Base-by-base conservation (phyloP, 805 yeast genomes). In the Candida maris region DNA sequence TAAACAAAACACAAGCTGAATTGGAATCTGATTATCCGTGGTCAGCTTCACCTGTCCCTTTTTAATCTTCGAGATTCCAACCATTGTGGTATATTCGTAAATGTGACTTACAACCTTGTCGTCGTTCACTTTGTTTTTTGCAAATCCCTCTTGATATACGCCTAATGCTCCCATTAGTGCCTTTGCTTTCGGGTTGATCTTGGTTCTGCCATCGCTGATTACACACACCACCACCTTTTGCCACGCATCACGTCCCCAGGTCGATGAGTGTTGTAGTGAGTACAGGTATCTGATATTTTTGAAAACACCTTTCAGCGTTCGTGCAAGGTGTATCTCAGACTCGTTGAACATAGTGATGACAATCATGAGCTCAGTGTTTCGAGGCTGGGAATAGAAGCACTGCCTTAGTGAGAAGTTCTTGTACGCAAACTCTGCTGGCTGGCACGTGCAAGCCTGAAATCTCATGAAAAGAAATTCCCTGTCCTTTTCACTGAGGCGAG, bases 181-280 rank as follows among this genome's bases (percentile, higher is more conserved):
- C 52, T 80, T 75, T 0, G 96, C 75, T 32, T 89, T 71, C 30
- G 84, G 84, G 58, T 86, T 73, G 39, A 91, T 77, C 49, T 88
- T 86, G 10, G 78, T 74, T 52, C 97, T 78, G 42, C 98, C 98
- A 64, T 91, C 98, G 41, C 89, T 83, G 10, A 91, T 89, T 20
- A 91, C 76, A 48, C 86, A 77, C 14, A 93, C 93, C 8, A 87
- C 96, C 22, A 91, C 79, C 54, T 87, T 91, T 50, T 89, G 87
- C 97, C 97, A 91, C 1, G 95, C 79, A 39, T 86, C 95, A 29
- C 78, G 78, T n/a, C 97, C 97, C 98, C 98, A 91, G 1, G 79
- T 73, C 10, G 76, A 73, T 1, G 85, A 77, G 15, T 68, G 58
- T 43, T 79, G 73, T 21, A 80, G 69, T 42, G 84, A 73, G 35